A percentile compares a stretch with the other conserved stretches of the same genome.
Conservation (phyloP, 768 basidiomycete genomes). For the Phaffia tasmanica region DNA sequence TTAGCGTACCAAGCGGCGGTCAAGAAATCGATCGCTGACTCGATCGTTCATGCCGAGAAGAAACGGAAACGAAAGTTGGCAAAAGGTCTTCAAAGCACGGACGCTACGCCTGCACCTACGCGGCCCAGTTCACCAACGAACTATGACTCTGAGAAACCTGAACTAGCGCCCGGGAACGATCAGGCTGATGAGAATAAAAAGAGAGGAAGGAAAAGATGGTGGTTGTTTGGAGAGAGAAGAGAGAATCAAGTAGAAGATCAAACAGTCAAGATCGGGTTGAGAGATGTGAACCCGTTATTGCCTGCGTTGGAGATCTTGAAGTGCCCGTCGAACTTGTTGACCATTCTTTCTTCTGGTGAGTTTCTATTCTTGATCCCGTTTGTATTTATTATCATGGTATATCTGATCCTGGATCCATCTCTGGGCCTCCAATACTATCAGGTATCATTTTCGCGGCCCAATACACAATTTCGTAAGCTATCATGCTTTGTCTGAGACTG, state of each 20-base stretch:
- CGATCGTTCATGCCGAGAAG: slow-evolving; percentile 29
- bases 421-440: slow-evolving; percentile 29
- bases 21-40: slow-evolving; percentile 39
- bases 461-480: slow-evolving; percentile 47
- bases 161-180: slow-evolving; percentile 22
- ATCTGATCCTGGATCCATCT: no score
- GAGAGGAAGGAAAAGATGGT: slow-evolving; percentile 27
- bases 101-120: slow-evolving; percentile 31
- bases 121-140: slow-evolving; percentile 22
- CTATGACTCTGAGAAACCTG: background rate
- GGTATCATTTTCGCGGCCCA: slow-evolving; percentile 61
- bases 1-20: slow-evolving; percentile 62
- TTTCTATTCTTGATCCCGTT: slow-evolving; percentile 1
- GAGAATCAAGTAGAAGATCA: slow-evolving; percentile 22
- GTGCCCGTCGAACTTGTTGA: slow-evolving; percentile 55
- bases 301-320: slow-evolving; percentile 52
- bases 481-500: no score
- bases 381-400: no score
- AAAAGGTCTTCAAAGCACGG: slow-evolving; percentile 28
- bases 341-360: slow-evolving; percentile 57
- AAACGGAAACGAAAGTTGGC: slow-evolving; percentile 30
- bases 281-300: slow-evolving; percentile 63
- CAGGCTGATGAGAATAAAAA: slow-evolving; percentile 25
- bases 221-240: slow-evolving; percentile 25
- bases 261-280: slow-evolving; percentile 49